Base-by-base conservation (phyloP, 768 basidiomycete species). In the Cystofilobasidium capitatum region DNA sequence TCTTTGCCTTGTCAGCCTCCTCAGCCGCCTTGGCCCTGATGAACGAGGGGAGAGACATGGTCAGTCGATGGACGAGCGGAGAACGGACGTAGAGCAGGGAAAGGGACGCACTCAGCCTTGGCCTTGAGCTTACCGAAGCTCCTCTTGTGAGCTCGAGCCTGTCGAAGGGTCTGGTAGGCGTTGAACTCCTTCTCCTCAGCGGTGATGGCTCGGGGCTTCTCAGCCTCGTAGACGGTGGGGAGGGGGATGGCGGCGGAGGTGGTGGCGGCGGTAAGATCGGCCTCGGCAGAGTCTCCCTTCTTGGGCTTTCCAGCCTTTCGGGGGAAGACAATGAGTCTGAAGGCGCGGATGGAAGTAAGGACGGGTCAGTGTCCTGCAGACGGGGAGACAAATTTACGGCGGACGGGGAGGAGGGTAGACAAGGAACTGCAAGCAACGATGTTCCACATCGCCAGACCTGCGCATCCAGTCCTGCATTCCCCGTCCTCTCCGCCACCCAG, bases 231-330 rank as follows among this genome's bases (percentile, higher is more conserved):
- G 66, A 83, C 76, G 62, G 84, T 76, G 64, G 91, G 87, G 70
- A 98, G 82, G 64, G 88, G 80, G 72, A 88, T 73, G 67, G 81
- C 71, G 59, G 80, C 76, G 55, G 71, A 63, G 72, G 88, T 89
- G 71, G 86, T 89, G 35, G n/a, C 40, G 61, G 87, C 86, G 71
- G 80, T 83, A 79, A 90, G 88, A 70, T 90, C 90, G 54, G 88
- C 90, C 65, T 84, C 85, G 69, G 86, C 84, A 58, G 91, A 88
- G 79, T 97, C 93, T 66, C 89, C 90, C 83, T 88, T 87, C 85
- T 96, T 97, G 76, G 89, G 86, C 82, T 97, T 97, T 79, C 85
- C 83, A 71, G 89, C 83, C 80, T 96, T 93, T 79, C 89, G 86
- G 77, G 96, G 93, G 88, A 96, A 97, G 80, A 99, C 88, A 73